Evolutionary conservation across 495 filamentous ascomycete genomes (phyloP).

Genomic region (Cladorrhinum samala): DNA sequence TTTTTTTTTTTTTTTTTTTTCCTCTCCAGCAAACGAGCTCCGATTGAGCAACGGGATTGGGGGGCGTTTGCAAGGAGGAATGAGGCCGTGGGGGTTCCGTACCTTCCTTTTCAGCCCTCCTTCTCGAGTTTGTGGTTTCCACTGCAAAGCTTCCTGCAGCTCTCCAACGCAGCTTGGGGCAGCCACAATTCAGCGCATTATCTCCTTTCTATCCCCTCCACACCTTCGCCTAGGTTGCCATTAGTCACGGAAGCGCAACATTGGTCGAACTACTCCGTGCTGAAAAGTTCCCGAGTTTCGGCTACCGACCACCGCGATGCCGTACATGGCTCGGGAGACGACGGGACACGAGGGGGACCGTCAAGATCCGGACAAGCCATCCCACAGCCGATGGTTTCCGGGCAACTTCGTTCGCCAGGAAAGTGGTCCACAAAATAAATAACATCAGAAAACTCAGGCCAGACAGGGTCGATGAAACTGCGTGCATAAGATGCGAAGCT

Average conservation of each 20-base stretch:
- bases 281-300: background rate
- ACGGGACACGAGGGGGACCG: too few relatives aligned
- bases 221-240: too few relatives aligned
- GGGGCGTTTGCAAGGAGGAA: too few relatives aligned
- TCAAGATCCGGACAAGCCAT: background rate
- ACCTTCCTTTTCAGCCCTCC: background rate
- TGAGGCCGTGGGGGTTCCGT: background rate
- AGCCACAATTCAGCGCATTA: too few relatives aligned
- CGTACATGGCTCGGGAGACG: background rate
- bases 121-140: background rate
- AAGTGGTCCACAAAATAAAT: too few relatives aligned
- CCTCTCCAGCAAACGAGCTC: background rate
- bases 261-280: background rate
- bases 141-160: background rate
- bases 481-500: background rate
- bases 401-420: too few relatives aligned
- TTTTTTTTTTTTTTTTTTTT: background rate
- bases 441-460: too few relatives aligned
- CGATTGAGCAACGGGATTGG: slow-evolving; percentile 2
- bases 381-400: too few relatives aligned
- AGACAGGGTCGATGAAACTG: too few relatives aligned
- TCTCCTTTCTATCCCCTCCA: background rate
- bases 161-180: too few relatives aligned
- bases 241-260: background rate
- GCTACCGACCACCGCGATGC: background rate